Percentiles rank a stretch among this genome's conserved stretches.
Evolutionary conservation across 495 filamentous ascomycete species (phyloP).

Genomic region (Haplographium delicatum): DNA sequence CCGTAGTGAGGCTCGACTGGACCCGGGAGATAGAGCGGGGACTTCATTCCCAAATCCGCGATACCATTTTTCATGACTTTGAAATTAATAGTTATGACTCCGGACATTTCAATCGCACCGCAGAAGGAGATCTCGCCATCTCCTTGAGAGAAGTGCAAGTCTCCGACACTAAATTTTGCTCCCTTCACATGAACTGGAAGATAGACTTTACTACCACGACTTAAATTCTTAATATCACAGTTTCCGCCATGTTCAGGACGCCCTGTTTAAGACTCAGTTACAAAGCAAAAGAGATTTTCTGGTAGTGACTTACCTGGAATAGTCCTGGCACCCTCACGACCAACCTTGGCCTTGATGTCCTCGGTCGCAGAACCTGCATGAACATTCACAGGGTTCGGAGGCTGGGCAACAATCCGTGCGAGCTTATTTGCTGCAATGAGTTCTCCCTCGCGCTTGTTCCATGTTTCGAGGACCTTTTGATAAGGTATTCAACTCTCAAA

Average conservation of each 20-base stretch:
- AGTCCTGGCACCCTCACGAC: slow-evolving; percentile 80
- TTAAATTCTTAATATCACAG: slow-evolving; percentile 89
- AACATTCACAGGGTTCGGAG: slow-evolving; percentile 63
- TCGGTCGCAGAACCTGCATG: slow-evolving; percentile 65
- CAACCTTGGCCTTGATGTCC: slow-evolving; percentile 66
- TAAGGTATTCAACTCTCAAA: not conserved
- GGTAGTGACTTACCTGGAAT: slow-evolving; percentile 55
- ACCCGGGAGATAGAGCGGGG: slow-evolving; percentile 82
- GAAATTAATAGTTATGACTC: slow-evolving; percentile 88
- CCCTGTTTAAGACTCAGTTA: slow-evolving; percentile 6
- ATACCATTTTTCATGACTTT: slow-evolving; percentile 82
- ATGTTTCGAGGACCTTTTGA: slow-evolving; percentile 46
- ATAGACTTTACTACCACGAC: slow-evolving; percentile 80
- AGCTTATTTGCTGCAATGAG: slow-evolving; percentile 64
- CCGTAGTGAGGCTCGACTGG: slow-evolving; percentile 91
- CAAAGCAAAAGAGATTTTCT: slow-evolving; percentile 24
- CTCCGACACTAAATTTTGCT: slow-evolving; percentile 89
- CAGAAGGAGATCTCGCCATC: slow-evolving; percentile 91
- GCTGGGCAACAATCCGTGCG: slow-evolving; percentile 73
- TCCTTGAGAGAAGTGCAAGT: slow-evolving; percentile 35
- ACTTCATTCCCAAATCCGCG: slow-evolving; percentile 71
- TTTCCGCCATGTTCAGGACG: slow-evolving; percentile 48
- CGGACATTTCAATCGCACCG: slow-evolving; percentile 96
- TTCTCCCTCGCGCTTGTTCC: slow-evolving; percentile 78
- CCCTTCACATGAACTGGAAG: slow-evolving; percentile 79